Evolutionary conservation across 768 basidiomycete species (phyloP).

Genomic region (Lentinus brumalis): DNA sequence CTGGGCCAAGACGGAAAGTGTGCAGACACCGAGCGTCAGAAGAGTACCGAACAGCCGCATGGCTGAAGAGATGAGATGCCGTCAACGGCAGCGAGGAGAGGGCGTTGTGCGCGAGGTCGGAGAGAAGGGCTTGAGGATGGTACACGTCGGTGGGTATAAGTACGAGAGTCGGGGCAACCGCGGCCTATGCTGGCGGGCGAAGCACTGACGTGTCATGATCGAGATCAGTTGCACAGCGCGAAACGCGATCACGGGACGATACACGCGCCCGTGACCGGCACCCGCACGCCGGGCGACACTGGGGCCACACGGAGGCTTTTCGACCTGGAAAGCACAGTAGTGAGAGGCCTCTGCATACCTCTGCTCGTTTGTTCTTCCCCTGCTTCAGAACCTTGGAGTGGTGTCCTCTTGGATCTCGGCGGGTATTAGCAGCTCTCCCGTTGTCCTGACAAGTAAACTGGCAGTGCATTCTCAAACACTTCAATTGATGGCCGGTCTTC

Average conservation of each 20-base stretch:
- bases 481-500: no score
- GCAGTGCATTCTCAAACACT: background rate
- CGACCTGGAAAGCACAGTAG: background rate
- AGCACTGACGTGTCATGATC: constrained; percentile 26
- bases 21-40: constrained; percentile 47
- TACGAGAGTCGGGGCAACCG: constrained; percentile 1
- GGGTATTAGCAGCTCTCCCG: no score
- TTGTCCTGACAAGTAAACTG: background rate
- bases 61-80: constrained; percentile 15
- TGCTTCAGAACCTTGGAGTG: no score
- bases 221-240: constrained; percentile 15
- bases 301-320: background rate
- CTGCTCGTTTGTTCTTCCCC: background rate
- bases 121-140: background rate
- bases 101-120: background rate
- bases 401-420: no score
- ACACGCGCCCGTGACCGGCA: constrained; percentile 6
- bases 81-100: constrained; percentile 1
- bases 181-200: background rate
- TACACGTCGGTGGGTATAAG: constrained; percentile 8
- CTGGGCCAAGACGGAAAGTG: constrained; percentile 50
- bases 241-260: constrained; percentile 21
- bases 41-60: constrained; percentile 62
- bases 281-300: background rate
- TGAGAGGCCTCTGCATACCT: background rate